phyloP scores from a whole-genome alignment of 2,329 filamentous ascomycete species.

The Fusarium siculi region DNA sequence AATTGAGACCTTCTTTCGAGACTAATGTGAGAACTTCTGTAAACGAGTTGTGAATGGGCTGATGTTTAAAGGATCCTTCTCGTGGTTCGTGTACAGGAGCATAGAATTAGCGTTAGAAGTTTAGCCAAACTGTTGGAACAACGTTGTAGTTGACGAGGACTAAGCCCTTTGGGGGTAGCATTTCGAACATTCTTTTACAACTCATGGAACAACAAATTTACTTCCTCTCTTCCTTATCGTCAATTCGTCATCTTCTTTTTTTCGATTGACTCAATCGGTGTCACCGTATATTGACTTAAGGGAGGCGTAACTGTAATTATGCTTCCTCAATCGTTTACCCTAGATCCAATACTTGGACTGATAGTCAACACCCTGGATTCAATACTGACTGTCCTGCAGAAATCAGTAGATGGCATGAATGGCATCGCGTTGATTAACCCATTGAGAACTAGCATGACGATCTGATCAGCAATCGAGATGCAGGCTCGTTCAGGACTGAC shows the following conservation, averaged over 20 bases:
- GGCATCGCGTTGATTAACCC: neutral
- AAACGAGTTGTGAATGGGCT: neutral
- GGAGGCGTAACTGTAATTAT: neutral
- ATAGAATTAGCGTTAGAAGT: neutral
- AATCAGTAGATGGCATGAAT: neutral
- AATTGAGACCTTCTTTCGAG: neutral
- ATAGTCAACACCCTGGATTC: neutral
- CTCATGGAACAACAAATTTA: neutral
- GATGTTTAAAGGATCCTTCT: conserved; percentile 5
- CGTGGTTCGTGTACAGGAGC: neutral
- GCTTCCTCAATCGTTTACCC: neutral
- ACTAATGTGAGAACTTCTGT: conserved; percentile 15
- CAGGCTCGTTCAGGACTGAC: neutral
- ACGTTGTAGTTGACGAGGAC: neutral
- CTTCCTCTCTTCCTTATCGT: neutral
- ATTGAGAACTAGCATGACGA: neutral
- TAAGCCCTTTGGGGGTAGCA: neutral
- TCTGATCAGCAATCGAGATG: neutral
- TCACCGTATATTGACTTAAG: neutral
- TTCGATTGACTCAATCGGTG: neutral
- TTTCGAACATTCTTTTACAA: neutral
- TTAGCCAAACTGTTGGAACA: neutral
- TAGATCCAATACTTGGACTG: neutral
- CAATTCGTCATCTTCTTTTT: neutral
- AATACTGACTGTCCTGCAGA: neutral